Percentiles rank a stretch among this genome's conserved stretches.
phyloP scores from a whole-genome alignment of 2,329 filamentous ascomycete genomes.

The Fusarium austroafricanum region DNA sequence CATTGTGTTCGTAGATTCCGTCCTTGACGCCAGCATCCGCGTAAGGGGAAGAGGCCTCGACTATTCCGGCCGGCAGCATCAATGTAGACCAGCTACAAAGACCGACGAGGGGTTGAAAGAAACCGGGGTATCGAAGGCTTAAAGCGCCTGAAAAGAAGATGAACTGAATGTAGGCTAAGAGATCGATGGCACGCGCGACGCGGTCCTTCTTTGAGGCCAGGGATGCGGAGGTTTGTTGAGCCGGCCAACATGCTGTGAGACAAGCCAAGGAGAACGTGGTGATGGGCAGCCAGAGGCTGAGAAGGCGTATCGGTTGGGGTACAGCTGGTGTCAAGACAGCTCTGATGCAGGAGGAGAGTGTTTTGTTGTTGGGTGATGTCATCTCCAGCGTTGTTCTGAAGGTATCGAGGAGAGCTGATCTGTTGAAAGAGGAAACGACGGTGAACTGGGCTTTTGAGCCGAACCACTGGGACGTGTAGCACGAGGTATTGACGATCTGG shows the following conservation, averaged over 20 bases:
- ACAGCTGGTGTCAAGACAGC: conserved; percentile 16
- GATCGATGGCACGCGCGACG: conserved; percentile 55
- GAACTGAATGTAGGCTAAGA: conserved; percentile 81
- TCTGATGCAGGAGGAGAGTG: not conserved
- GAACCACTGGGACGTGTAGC: not conserved
- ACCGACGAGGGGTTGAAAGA: conserved; percentile 77
- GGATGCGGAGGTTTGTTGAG: not conserved
- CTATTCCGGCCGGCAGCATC: conserved; percentile 61
- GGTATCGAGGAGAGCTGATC: conserved; percentile 20
- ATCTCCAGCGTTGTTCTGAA: conserved; percentile 17
- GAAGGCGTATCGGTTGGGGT: not conserved
- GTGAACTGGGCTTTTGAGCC: conserved; percentile 10
- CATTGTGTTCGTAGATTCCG: conserved; percentile 74
- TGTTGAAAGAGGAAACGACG: conserved; percentile 3
- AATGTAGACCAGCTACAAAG: conserved; percentile 75
- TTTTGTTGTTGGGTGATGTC: not conserved
- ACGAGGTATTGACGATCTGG: conserved; percentile 18
- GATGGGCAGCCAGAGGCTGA: conserved; percentile 26
- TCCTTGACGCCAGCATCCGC: conserved; percentile 52
- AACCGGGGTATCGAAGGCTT: conserved; percentile 77
- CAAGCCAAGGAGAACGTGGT: not conserved
- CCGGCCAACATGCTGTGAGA: conserved; percentile 16
- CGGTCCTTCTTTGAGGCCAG: not conserved
- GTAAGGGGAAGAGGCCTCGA: conserved; percentile 43
- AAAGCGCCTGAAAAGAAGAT: conserved; percentile 76